Evolutionary conservation across 257 asterid species (phyloP).

Genomic region (Jacaranda copaia): DNA sequence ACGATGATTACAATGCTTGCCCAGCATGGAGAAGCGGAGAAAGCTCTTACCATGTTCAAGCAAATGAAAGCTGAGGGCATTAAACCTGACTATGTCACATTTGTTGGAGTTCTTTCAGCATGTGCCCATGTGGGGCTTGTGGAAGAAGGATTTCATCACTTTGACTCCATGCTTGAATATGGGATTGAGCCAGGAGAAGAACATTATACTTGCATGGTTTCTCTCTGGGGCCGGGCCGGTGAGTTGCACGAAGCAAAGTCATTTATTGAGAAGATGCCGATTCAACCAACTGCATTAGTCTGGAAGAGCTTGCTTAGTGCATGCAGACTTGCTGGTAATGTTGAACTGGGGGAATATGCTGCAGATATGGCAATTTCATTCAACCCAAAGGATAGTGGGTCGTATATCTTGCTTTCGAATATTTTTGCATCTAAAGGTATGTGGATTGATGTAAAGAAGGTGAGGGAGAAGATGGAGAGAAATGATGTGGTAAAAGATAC

Average conservation of each 20-base stretch:
- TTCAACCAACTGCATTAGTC: constrained; percentile 41
- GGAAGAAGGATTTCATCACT: constrained; percentile 51
- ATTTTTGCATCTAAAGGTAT: constrained; percentile 54
- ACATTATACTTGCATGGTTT: constrained; percentile 61
- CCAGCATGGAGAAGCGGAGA: constrained; percentile 55
- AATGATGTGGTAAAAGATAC: constrained; percentile 48
- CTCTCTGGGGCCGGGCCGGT: constrained; percentile 61
- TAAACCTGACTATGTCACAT: constrained; percentile 50
- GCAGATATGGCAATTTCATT: constrained; percentile 47
- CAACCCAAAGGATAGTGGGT: constrained; percentile 54
- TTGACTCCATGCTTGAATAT: constrained; percentile 36
- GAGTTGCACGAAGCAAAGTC: constrained; percentile 50
- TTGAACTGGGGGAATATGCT: constrained; percentile 49
- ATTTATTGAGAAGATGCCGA: constrained; percentile 52
- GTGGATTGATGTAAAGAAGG: constrained; percentile 52
- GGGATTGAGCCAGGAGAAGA: constrained; percentile 56
- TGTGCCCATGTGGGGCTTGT: constrained; percentile 57
- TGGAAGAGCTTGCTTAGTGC: constrained; percentile 65
- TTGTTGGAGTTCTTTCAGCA: constrained; percentile 54
- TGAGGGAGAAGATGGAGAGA: constrained; percentile 53
- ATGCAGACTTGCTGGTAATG: constrained; percentile 43
- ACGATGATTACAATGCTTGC: constrained; percentile 54
- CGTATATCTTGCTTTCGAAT: constrained; percentile 57
- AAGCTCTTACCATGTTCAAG: constrained; percentile 48
- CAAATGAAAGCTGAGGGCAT: constrained; percentile 44